Evolutionary conservation across 352 stramenopile species (phyloP), one percentile per base, ranked within the genome.

Genomic region (Pythium phragmitis): DNA sequence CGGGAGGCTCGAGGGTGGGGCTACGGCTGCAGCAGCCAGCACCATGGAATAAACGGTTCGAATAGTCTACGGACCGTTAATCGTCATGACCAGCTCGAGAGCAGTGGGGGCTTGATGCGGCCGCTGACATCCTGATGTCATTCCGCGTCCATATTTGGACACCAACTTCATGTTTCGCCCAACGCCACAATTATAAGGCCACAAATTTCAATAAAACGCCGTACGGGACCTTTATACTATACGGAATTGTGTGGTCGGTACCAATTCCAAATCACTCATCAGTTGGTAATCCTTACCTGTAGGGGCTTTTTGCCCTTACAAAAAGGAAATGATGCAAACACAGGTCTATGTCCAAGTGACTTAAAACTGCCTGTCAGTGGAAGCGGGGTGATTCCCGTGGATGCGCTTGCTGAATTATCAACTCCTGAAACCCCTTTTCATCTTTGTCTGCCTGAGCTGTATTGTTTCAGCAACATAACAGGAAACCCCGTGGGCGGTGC

Each of bases 261-360:
- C 1, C 48, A 61, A 34, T 47, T 11, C 21, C 66, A 79, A 82
- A 67, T 1, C 65, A 87, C 77, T 88, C 77, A 88, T 88, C 79
- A 86, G 75, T 88, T 88, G 76, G 79, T 88, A 89, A 89, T 87
- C 80, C 78, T 87, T 89, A 89, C 76, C 76, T 87, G 80, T 89
- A 89, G 69, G 61, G 80, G 71, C 70, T 65, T 72, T 62, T 67
- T 70, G 52, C 70, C 79, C 69, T 82, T 89, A 89, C 80, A 89
- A 87, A 87, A 83, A 88, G 77, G 80, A 85, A 77, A 87, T 89
- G 78, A 87, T 87, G 80, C 73, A 87, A 88, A 74, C 52, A 87
- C 75, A 75, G 78, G 78, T 87, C 47, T 73, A 87, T 89, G 70
- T 82, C 78, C 69, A 86, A 89, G 79, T 90, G 81, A 82, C 72